Conservation (phyloP, 2,329 filamentous ascomycete species). For the Penicillium janthinellum region DNA sequence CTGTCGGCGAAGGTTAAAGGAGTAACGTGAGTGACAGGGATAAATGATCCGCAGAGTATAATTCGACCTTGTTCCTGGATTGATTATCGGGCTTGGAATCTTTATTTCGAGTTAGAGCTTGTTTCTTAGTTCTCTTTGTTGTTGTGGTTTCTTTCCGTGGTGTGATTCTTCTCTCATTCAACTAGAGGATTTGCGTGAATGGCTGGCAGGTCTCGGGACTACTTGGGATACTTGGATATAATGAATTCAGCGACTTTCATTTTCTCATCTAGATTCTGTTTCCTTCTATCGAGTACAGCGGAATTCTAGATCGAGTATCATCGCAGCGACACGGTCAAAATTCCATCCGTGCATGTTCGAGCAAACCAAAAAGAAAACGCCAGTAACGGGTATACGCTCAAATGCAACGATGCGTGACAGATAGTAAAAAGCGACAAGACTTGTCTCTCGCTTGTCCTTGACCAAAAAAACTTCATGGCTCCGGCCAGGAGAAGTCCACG, state of each 20-base stretch:
- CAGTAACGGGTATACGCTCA: slow-evolving; percentile 36
- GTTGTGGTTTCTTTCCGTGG: no score
- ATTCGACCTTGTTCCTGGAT: not conserved
- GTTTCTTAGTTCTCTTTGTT: not conserved
- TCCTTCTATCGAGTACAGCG: not conserved
- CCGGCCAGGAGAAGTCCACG: not conserved
- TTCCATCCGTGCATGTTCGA: not conserved
- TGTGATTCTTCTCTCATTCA: no score
- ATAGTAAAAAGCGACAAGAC: not conserved
- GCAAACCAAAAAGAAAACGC: slow-evolving; percentile 12
- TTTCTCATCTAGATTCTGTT: not conserved
- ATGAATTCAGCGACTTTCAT: not conserved
- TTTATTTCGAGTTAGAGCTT: not conserved
- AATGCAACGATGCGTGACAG: slow-evolving; percentile 23
- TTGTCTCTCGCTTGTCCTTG: not conserved
- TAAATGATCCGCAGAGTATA: not conserved
- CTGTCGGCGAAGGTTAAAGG: no score
- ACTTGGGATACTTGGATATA: not conserved
- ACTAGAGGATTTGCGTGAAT: no score
- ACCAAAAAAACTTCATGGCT: not conserved
- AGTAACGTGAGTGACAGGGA: not conserved
- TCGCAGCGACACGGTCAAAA: not conserved
- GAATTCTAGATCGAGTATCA: not conserved
- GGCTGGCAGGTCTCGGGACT: not conserved
- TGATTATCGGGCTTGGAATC: no score